Evolutionary conservation across 75 land plant species (phyloP), one percentile per base, ranked within the genome.

Genomic region (Larix kaempferi): DNA sequence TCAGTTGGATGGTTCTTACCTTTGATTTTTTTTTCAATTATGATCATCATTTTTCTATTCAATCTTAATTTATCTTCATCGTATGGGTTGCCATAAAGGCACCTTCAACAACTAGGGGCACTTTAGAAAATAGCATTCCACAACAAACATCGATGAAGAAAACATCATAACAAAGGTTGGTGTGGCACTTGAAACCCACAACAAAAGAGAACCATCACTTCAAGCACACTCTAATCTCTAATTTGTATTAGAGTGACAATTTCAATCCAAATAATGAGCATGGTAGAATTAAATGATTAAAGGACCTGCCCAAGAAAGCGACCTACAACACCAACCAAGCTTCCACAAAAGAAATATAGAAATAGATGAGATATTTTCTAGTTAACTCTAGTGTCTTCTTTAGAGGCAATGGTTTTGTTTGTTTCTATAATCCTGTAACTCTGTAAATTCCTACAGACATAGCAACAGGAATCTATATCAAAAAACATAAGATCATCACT

Each of bases 91-190:
- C n/a, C n/a, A n/a, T n/a, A n/a, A n/a, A n/a, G n/a, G n/a, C n/a
- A n/a, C n/a, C n/a, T n/a, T n/a, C n/a, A n/a, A n/a, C n/a, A n/a
- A n/a, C n/a, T n/a, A n/a, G n/a, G n/a, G n/a, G n/a, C 91, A 86
- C 21, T 81, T 80, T 26, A 91, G 76, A 27, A 91, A 84, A 63
- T 91, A 87, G 59, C 83, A 91, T 56, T 91, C 89, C 5, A 89
- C 91, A 13, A 91, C 93, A 5, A 91, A 91, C 92, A 91, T 89
- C 22, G 93, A 91, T n/a, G 93, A 87, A 16, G 93, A 91, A 71
- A 91, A 91, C 26, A 80, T 23, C 91, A 91, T 89, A 5, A 83
- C 81, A 82, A 91, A 91, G 10, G 91, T 91, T 27, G 93, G 83
- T 17, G 93, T 89, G 0, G 93, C 91, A 78, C 92, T 85, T 49